phyloP scores from a whole-genome alignment of 352 stramenopile genomes.

The Hyphochytrium catenoides region DNA sequence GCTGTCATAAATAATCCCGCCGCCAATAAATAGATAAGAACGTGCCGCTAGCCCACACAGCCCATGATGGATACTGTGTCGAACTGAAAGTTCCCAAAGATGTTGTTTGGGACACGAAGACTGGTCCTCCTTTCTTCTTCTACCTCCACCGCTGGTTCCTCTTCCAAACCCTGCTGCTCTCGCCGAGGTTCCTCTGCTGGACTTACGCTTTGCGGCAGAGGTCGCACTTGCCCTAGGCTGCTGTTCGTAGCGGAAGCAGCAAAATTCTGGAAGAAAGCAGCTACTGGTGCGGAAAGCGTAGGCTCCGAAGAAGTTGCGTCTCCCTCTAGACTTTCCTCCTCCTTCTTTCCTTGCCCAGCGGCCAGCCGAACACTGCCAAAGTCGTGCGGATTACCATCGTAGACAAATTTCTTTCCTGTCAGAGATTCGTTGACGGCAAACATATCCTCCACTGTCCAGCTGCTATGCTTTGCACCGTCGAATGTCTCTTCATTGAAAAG shows the following conservation, averaged over 20 bases:
- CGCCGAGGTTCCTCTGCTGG: background rate
- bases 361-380: constrained; percentile 49
- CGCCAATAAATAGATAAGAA: constrained; percentile 7
- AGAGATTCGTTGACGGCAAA: constrained; percentile 77
- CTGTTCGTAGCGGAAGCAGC: background rate
- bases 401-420: constrained; percentile 71
- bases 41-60: constrained; percentile 31
- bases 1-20: too few relatives aligned
- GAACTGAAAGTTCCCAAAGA: constrained; percentile 41
- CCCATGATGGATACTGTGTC: constrained; percentile 60
- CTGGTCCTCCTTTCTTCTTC: too few relatives aligned
- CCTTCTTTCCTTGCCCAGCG: constrained; percentile 17
- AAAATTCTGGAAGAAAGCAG: background rate
- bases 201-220: background rate
- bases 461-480: constrained; percentile 40
- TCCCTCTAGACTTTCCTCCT: constrained; percentile 16
- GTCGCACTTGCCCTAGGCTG: background rate
- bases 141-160: constrained; percentile 13
- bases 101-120: too few relatives aligned
- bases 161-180: constrained; percentile 13
- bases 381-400: constrained; percentile 82
- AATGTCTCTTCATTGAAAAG: constrained; percentile 67
- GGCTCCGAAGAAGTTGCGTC: constrained; percentile 3
- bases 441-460: constrained; percentile 78
- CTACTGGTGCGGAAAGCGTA: background rate